Evolutionary conservation across 1,284 basidiomycete genomes (phyloP), one percentile per base, ranked within the genome.

Genomic region (Anthracocystis setariae): DNA sequence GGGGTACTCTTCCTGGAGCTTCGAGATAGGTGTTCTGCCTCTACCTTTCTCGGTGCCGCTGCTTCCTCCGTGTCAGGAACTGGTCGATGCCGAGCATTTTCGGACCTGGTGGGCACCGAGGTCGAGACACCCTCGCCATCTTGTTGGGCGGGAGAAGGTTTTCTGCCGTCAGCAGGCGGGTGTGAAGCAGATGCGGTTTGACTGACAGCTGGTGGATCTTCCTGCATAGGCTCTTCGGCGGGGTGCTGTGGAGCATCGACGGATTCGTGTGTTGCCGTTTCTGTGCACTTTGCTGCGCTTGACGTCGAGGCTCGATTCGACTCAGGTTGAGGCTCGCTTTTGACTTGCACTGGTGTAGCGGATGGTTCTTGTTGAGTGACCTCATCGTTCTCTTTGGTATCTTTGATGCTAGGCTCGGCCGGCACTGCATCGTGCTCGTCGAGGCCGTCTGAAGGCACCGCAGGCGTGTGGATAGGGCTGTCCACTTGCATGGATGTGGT

Each of bases 401-500:
- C 40, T 20, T 53, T 35, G 24, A 21, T 24, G 3, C 37, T 24
- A 17, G 23, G 10, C 3, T 49, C 62, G 10, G 10, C 8, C 3
- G 32, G 15, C 5, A 39, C 8, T 17, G 46, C 48, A 4, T 23
- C 40, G 15, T 47, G 33, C 29, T 25, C 35, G 46, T 53, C 46
- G n/a, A 24, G 53, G 18, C 35, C 53, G 5, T 64, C 60, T 3
- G 46, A 58, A 3, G 59, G 66, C 23, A 53, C 37, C 5, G 56
- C 50, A 4, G 66, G 60, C n/a, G 66, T 64, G 35, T 69, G 60
- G 9, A 69, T 45, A 15, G 47, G 43, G 29, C 59, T 55, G 38
- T 69, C 66, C 0, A 63, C 40, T 27, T 69, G 55, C 66, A 69
- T 69, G 8, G 63, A 47, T 24, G 59, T 47, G 13, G 55, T 17